Evolutionary conservation across 148 eudicot genomes (phyloP), one percentile per base, ranked within the genome.

Genomic region (Salicornia ramosissima): DNA sequence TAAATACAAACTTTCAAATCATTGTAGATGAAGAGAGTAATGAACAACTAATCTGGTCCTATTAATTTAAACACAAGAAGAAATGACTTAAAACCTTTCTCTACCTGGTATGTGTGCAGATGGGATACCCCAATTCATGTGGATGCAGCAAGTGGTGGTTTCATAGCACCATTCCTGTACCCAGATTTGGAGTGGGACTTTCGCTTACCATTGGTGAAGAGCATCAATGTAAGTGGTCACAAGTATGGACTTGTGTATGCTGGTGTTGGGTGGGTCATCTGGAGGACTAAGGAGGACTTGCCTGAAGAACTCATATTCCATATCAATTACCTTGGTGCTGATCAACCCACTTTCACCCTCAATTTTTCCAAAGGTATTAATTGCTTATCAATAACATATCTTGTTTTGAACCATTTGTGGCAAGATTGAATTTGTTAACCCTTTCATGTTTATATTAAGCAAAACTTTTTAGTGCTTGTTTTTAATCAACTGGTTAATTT

Each of bases 61-160:
- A 36, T 36, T 36, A 36, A 36, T 4, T 8, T 36, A 36, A 6
- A 53, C 4, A 6, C 8, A 5, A 5, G 9, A 30, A 59, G 4
- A 30, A 59, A 30, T 19, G 42, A 31, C 22, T 31, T 33, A 13
- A 55, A 31, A 28, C 6, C 11, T 36, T 36, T 62, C 19, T 40
- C 18, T 19, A 8, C 26, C 1, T 7, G 21, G 4, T 59, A 0
- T 62, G 46, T 68, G 22, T 65, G 64, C 31, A 88, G 93, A 65
- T 88, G 94, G 94, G 87, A 84, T 54, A 88, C 94, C 0, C 94
- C 94, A 39, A 86, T 88, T 62, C 94, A 88, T 73, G 94, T 88
- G 73, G 94, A 88, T 42, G 94, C 94, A 6, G 94, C 94, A 11
- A 88, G 94, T 72, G 94, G 94, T 25, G 94, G 94, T 2, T 88